A percentile compares a stretch with the other conserved stretches of the same genome.
Conservation (phyloP, 2,329 filamentous ascomycete species). For the Epichloe brachyelytri region DNA sequence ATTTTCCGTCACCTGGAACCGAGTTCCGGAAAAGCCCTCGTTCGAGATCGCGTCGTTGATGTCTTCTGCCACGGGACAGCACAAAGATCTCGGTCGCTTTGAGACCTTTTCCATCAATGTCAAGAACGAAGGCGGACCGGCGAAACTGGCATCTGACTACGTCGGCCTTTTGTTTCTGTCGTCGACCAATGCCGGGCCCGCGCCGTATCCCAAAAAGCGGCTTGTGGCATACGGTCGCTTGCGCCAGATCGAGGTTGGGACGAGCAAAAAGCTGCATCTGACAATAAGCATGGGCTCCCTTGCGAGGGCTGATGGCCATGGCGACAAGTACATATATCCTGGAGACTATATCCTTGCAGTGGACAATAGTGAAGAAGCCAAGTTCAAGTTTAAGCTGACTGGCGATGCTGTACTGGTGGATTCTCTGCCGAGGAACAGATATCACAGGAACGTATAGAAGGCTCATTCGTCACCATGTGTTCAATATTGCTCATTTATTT, state of each 20-base stretch:
- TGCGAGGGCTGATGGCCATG: slow-evolving; percentile 6
- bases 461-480: neutral
- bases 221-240: slow-evolving; percentile 9
- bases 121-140: neutral
- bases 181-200: slow-evolving; percentile 7
- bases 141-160: slow-evolving; percentile 6
- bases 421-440: neutral
- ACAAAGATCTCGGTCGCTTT: neutral
- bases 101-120: neutral
- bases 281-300: slow-evolving; percentile 6
- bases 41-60: neutral
- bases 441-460: neutral
- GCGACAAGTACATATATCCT: slow-evolving; percentile 9
- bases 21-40: neutral
- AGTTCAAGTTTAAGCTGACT: slow-evolving; percentile 5
- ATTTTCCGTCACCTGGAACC: slow-evolving; percentile 21
- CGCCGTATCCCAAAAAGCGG: slow-evolving; percentile 7
- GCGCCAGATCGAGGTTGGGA: slow-evolving; percentile 5
- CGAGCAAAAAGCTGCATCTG: slow-evolving; percentile 5
- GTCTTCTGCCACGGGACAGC: neutral
- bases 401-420: neutral
- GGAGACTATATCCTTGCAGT: slow-evolving; percentile 7
- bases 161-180: slow-evolving; percentile 9
- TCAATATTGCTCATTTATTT: neutral
- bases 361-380: slow-evolving; percentile 3